Evolutionary conservation across 306 rosid species (phyloP), one percentile per base, ranked within the genome.

Genomic region (Urtica urens): DNA sequence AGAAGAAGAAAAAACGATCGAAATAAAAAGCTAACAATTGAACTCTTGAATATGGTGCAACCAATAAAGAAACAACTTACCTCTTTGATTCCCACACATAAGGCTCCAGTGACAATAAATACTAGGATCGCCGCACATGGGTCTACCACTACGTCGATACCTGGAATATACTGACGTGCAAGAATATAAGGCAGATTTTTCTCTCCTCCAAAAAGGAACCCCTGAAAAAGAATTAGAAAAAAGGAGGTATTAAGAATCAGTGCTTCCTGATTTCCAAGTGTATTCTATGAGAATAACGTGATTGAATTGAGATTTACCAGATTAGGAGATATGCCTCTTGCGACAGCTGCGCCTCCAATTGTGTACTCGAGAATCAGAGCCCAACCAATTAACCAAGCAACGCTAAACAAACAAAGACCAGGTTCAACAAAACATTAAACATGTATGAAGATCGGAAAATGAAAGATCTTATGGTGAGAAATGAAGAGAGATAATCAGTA

Each of bases 351-450:
- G 25, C 92, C 75, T 26, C 95, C 86, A 29, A 90, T 74, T 28
- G 95, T 79, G 65, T 90, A 90, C 71, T 90, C 99, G 56, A 90
- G 65, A 47, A 90, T 53, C 74, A 90, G 58, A 30, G 87, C 72
- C 99, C 99, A 90, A 15, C 99, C 99, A 16, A 90, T 52, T 66
- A 90, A 65, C 99, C 99, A 90, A 77, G 95, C 99, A 55, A 77
- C 85, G 15, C 99, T 88, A 63, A 28, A 58, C 40, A 44, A 15
- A 35, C n/a, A 9, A 3, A 35, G 40, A 7, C 10, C 4, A 35
- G n/a, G n/a, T 13, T 13, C 1, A 31, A 8, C 13, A 2, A 31
- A 31, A 31, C 13, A 7, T 31, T 0, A 31, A 31, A 2, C 7
- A 31, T 0, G 0, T 0, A n/a, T n/a, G n/a, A n/a, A n/a, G n/a